Evolutionary conservation across 768 basidiomycete genomes (phyloP).

Genomic region (Rhizopogon sp.): DNA sequence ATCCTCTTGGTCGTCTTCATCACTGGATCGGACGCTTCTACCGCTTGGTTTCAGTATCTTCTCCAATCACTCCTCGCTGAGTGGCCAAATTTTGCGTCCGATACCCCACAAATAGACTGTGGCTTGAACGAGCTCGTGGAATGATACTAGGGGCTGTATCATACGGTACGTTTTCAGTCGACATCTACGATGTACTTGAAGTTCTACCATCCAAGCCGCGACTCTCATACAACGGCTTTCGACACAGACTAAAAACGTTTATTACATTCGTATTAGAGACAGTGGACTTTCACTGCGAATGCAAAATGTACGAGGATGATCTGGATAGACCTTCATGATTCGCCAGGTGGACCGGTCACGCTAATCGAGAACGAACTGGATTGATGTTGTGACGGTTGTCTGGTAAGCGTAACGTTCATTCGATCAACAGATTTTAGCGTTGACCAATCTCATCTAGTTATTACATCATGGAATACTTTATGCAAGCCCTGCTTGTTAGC

Average conservation of each 20-base stretch:
- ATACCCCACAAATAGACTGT: conserved; percentile 15
- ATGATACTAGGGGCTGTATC: conserved; percentile 14
- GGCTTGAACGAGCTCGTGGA: conserved; percentile 23
- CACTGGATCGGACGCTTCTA: neutral
- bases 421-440: neutral
- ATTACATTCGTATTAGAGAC: conserved; percentile 23
- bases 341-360: conserved; percentile 6
- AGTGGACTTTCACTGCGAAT: conserved; percentile 20
- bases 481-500: conserved; percentile 19
- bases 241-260: conserved; percentile 7
- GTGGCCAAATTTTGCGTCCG: neutral
- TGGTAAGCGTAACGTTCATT: conserved; percentile 8
- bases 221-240: conserved; percentile 1
- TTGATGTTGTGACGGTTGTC: conserved; percentile 13
- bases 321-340: conserved; percentile 25
- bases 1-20: neutral
- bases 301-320: conserved; percentile 26
- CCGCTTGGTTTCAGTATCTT: neutral
- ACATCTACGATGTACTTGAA: neutral
- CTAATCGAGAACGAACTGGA: conserved; percentile 12
- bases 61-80: neutral
- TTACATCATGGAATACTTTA: conserved; percentile 25
- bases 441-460: conserved; percentile 11
- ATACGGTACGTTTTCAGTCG: conserved; percentile 10
- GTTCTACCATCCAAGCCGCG: conserved; percentile 13